Percentiles rank a stretch among this genome's conserved stretches.
These are phyloP conservation scores for Scleroderma bovista DNA, from an alignment of 768 basidiomycete genomes.

Conservation along the genomic window DNA sequence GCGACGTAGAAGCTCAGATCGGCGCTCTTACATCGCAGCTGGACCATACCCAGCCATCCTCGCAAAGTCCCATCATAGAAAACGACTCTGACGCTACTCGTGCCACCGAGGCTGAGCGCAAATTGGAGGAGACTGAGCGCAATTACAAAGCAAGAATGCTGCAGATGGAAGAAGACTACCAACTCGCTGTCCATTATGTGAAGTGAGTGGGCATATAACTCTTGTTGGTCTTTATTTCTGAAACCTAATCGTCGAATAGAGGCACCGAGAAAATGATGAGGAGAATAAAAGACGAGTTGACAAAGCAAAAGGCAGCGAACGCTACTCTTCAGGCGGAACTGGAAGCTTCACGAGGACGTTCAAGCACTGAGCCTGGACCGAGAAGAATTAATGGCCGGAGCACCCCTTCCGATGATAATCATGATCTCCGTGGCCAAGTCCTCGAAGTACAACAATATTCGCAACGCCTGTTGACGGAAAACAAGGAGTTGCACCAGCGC, in stretches of 20 bases:
- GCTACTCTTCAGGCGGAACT: slow-evolving; percentile 79
- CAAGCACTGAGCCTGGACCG: slow-evolving; percentile 46
- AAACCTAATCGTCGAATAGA: slow-evolving; percentile 39
- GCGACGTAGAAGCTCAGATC: slow-evolving; percentile 70
- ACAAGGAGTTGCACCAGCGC: slow-evolving; percentile 68
- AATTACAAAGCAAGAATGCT: slow-evolving; percentile 74
- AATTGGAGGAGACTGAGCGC: slow-evolving; percentile 73
- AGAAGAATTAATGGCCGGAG: slow-evolving; percentile 66
- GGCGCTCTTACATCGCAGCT: slow-evolving; percentile 60
- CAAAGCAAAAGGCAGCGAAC: slow-evolving; percentile 83
- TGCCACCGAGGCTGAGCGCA: slow-evolving; percentile 66
- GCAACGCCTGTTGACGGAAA: slow-evolving; percentile 66
- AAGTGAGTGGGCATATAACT: slow-evolving; percentile 55
- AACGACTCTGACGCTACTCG: slow-evolving; percentile 35
- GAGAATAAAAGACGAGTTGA: slow-evolving; percentile 91
- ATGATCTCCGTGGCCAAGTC: slow-evolving; percentile 68
- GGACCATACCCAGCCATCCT: slow-evolving; percentile 51
- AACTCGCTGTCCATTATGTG: slow-evolving; percentile 94
- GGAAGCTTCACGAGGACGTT: slow-evolving; percentile 59
- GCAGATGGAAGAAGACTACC: slow-evolving; percentile 93
- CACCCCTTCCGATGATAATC: slow-evolving; percentile 73
- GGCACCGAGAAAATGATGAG: slow-evolving; percentile 98
- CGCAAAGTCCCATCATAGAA: slow-evolving; percentile 47
- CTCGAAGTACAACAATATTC: slow-evolving; percentile 72
- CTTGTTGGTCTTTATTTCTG: slow-evolving; percentile 8